Evolutionary conservation across 2,329 filamentous ascomycete species (phyloP).

Genomic region (Xylariomycetidae sp.): DNA sequence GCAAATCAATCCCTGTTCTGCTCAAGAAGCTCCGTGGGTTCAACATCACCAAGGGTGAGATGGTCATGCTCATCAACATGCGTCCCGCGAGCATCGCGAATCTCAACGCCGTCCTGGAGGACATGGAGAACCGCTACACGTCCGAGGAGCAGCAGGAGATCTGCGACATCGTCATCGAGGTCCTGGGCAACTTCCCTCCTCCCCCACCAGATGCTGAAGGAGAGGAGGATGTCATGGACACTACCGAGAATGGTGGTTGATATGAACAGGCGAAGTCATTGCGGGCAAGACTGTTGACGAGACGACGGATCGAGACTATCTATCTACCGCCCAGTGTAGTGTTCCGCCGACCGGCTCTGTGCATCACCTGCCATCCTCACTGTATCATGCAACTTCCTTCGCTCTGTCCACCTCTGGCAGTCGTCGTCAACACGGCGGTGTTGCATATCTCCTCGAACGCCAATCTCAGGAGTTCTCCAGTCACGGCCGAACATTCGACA

Average conservation of each 20-base stretch:
- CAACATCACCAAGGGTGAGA: constrained; percentile 62
- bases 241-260: constrained; percentile 17
- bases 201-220: constrained; percentile 28
- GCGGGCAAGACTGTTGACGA: constrained; percentile 3
- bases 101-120: constrained; percentile 61
- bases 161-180: constrained; percentile 49
- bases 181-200: constrained; percentile 50
- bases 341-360: too few relatives aligned
- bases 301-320: too few relatives aligned
- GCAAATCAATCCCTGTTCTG: constrained; percentile 47
- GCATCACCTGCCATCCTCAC: constrained; percentile 9
- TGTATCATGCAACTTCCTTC: constrained; percentile 44
- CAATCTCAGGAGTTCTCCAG: constrained; percentile 52
- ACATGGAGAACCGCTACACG: constrained; percentile 56
- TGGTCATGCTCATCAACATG: constrained; percentile 64
- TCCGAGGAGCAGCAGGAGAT: constrained; percentile 57
- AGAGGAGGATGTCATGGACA: constrained; percentile 35
- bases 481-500: constrained; percentile 59
- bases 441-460: constrained; percentile 58
- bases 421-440: constrained; percentile 47
- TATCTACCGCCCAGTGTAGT: too few relatives aligned
- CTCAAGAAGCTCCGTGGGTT: constrained; percentile 52
- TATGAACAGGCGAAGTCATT: too few relatives aligned
- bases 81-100: constrained; percentile 53
- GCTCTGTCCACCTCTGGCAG: constrained; percentile 45